phyloP scores from a whole-genome alignment of 73 alveolate genomes.

The Paramecium bursaria region DNA sequence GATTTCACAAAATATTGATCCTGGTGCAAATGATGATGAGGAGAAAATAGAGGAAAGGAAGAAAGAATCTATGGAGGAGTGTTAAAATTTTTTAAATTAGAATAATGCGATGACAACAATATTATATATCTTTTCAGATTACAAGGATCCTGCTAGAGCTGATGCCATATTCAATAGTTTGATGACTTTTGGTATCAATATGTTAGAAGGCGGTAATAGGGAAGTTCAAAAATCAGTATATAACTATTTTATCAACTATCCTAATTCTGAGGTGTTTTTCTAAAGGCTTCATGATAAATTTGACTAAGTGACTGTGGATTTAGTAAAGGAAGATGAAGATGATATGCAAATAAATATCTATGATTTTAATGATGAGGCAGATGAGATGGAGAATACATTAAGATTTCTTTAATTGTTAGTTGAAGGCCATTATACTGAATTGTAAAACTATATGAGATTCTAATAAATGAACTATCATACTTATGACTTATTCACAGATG shows the following conservation, averaged over 20 bases:
- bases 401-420: slow-evolving; percentile 63
- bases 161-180: slow-evolving; percentile 65
- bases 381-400: slow-evolving; percentile 42
- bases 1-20: not conserved
- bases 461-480: slow-evolving; percentile 65
- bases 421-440: slow-evolving; percentile 68
- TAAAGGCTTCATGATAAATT: slow-evolving; percentile 65
- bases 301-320: slow-evolving; percentile 70
- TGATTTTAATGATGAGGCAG: slow-evolving; percentile 61
- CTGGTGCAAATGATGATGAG: slow-evolving; percentile 20
- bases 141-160: slow-evolving; percentile 62
- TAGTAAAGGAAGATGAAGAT: slow-evolving; percentile 62
- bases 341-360: slow-evolving; percentile 31
- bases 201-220: slow-evolving; percentile 74
- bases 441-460: slow-evolving; percentile 64
- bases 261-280: slow-evolving; percentile 72
- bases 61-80: slow-evolving; percentile 47
- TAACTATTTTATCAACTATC: slow-evolving; percentile 64
- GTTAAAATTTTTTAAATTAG: slow-evolving; percentile 52
- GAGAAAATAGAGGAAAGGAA: slow-evolving; percentile 54
- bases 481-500: slow-evolving; percentile 64
- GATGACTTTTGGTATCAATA: slow-evolving; percentile 64
- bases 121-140: slow-evolving; percentile 34
- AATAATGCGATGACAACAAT: slow-evolving; percentile 68
- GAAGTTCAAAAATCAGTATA: slow-evolving; percentile 73